Conservation (phyloP, 2,329 filamentous ascomycete species). For the Dendryphion nanum region DNA sequence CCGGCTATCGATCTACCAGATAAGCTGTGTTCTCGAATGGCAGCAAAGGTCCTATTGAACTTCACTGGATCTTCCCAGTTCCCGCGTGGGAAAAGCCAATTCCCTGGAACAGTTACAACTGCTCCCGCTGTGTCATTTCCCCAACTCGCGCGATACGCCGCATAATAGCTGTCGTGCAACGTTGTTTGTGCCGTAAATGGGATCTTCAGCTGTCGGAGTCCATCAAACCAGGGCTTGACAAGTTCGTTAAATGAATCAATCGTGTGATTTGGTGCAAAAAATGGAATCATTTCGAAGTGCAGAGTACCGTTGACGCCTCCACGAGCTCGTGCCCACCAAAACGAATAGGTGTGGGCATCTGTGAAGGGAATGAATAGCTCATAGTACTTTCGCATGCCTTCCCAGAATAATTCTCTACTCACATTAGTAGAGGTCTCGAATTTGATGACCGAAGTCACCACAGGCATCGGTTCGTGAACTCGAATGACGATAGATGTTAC, state of each 20-base stretch:
- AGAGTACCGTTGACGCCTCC: background rate
- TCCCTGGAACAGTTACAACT: conserved; percentile 1
- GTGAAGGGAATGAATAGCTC: conserved; percentile 3
- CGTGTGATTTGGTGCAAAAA: conserved; percentile 9
- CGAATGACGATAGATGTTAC: conserved; percentile 15
- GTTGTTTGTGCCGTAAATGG: conserved; percentile 1
- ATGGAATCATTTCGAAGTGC: conserved; percentile 6
- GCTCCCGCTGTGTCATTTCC: conserved; percentile 7
- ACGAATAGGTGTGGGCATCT: conserved; percentile 3
- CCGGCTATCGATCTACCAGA: conserved; percentile 11
- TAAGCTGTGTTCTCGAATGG: conserved; percentile 13
- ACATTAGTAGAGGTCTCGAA: conserved; percentile 8
- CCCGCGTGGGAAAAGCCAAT: conserved; percentile 7
- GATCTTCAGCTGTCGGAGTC: conserved; percentile 1
- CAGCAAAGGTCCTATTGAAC: conserved; percentile 3
- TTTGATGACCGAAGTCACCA: conserved; percentile 1
- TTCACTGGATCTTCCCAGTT: conserved; percentile 6
- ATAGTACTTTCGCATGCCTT: conserved; percentile 3
- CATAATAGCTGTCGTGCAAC: conserved; percentile 2
- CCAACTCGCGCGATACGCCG: conserved; percentile 7
- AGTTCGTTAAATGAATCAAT: conserved; percentile 4
- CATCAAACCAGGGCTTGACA: conserved; percentile 6
- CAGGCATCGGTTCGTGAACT: conserved; percentile 15
- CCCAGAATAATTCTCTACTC: conserved; percentile 17
- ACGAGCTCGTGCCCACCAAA: conserved; percentile 1